Percentiles rank a stretch among this genome's conserved stretches.
Conservation (phyloP, 2,329 filamentous ascomycete species). For the Hypoxylon sp. region DNA sequence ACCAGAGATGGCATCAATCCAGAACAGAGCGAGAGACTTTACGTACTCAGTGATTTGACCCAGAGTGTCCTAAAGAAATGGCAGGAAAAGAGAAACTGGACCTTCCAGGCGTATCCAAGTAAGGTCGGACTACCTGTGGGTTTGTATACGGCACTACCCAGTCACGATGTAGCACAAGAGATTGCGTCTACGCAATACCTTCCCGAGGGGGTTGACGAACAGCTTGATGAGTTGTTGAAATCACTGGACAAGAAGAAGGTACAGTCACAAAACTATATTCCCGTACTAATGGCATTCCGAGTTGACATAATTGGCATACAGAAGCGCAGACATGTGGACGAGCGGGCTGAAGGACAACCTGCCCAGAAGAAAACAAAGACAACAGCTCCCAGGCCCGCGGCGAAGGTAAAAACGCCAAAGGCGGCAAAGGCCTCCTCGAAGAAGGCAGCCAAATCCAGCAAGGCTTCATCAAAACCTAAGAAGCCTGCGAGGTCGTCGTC, state of each 20-base stretch:
- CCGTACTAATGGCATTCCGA: constrained; percentile 2
- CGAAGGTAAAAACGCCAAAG: constrained; percentile 49
- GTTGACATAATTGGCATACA: constrained; percentile 47
- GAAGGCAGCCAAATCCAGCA: constrained; percentile 39
- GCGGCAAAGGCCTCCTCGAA: constrained; percentile 43
- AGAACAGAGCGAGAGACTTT: constrained; percentile 75
- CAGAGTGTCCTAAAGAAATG: constrained; percentile 84
- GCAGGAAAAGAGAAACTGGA: constrained; percentile 86
- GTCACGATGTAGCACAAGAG: constrained; percentile 80
- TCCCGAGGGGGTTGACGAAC: constrained; percentile 77
- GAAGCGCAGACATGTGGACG: constrained; percentile 66
- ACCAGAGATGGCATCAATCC: constrained; percentile 80
- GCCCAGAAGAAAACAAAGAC: constrained; percentile 52
- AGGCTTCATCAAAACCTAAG: constrained; percentile 41
- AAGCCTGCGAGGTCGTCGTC: constrained; percentile 45
- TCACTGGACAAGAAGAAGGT: constrained; percentile 78
- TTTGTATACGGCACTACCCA: constrained; percentile 78
- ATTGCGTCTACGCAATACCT: constrained; percentile 88
- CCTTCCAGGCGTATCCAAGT: constrained; percentile 81
- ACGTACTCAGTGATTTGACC: constrained; percentile 86
- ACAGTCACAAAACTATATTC: constrained; percentile 35
- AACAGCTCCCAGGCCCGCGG: constrained; percentile 44
- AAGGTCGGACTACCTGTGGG: constrained; percentile 83
- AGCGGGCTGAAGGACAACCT: constrained; percentile 56
- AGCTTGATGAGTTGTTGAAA: constrained; percentile 73